These are phyloP conservation scores for Beauveria rudraprayagi DNA, from an alignment of 2,329 filamentous ascomycete genomes.

Conservation along the genomic window DNA sequence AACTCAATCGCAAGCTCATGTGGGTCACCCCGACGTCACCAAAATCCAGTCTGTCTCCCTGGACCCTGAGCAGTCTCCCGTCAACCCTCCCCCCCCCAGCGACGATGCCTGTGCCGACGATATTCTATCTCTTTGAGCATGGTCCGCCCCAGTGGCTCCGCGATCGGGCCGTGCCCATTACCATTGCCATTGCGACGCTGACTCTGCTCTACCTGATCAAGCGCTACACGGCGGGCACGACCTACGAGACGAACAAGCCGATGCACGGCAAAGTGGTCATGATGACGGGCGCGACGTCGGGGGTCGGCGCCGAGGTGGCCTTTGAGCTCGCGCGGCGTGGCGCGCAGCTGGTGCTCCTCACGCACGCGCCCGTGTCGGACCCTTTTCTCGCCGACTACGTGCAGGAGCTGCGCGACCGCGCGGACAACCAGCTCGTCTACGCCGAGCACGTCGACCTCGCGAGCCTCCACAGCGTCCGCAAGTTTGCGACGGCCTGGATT, in stretches of 20 bases:
- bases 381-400: constrained; percentile 89
- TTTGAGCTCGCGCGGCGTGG: constrained; percentile 69
- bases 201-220: constrained; percentile 47
- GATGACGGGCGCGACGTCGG: constrained; percentile 90
- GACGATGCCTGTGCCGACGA: constrained; percentile 45
- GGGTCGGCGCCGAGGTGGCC: constrained; percentile 74
- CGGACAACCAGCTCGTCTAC: constrained; percentile 82
- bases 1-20: background rate
- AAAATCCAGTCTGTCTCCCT: background rate
- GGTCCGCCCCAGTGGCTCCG: constrained; percentile 44
- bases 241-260: constrained; percentile 66
- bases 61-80: background rate
- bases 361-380: constrained; percentile 71
- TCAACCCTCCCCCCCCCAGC: background rate
- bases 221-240: constrained; percentile 66
- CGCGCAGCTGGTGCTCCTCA: constrained; percentile 85
- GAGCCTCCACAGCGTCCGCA: constrained; percentile 80
- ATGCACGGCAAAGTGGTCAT: constrained; percentile 94
- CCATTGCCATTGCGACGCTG: constrained; percentile 30
- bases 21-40: background rate
- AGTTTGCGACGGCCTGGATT: constrained; percentile 96
- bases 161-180: constrained; percentile 33
- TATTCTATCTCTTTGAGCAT: constrained; percentile 37
- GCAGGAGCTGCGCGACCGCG: constrained; percentile 70
- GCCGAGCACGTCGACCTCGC: constrained; percentile 89